Base-by-base conservation (phyloP, 208 protist species). In the Plasmodiophora brassicae region DNA sequence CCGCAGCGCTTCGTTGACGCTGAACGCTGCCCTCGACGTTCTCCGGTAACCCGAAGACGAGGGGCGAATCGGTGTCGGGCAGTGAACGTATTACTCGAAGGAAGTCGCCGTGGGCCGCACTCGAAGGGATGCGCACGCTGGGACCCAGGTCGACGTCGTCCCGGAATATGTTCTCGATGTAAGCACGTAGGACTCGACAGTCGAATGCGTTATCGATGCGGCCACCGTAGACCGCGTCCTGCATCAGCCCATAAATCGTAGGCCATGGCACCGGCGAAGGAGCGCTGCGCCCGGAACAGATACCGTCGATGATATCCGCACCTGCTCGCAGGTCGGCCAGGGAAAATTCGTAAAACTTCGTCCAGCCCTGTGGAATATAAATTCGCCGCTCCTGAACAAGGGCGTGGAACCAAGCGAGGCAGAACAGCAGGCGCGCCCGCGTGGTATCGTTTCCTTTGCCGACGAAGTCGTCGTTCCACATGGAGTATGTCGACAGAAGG, bases 361-460 rank as follows among this genome's bases (percentile, higher is more conserved):
- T 95, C 96, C 97, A 99, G 5, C 97, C 97, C 85, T 98, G 97
- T 38, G 97, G 97, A 25, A 98, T 94, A 92, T 97, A 99, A 0
- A 95, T 97, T 85, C 96, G 94, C 1, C 97, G 93, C 91, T 98
- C 97, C 91, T 98, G 97, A 50, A 99, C 90, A 46, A 99, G 90
- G 1, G 95, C 96, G 89, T 99, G 97, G 87, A 99, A 96, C 46
- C 94, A 95, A 0, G 97, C 95, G 5, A 96, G 92, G 32, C 96
- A 92, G 90, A 98, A 98, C 65, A 98, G 94, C 5, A 98, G 87
- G 93, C 97, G 95, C 20, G 93, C 93, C 87, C 96, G 93, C 71
- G 92, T 83, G 45, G 93, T 88, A n/a, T n/a, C n/a, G 46, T 90
- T 90, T 45, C 94, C 93, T 41, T 71, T 78, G 78, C 94, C 92